These are phyloP conservation scores for Diaporthe aspalathi DNA, from an alignment of 2,329 filamentous ascomycete genomes.

Conservation along the genomic window DNA sequence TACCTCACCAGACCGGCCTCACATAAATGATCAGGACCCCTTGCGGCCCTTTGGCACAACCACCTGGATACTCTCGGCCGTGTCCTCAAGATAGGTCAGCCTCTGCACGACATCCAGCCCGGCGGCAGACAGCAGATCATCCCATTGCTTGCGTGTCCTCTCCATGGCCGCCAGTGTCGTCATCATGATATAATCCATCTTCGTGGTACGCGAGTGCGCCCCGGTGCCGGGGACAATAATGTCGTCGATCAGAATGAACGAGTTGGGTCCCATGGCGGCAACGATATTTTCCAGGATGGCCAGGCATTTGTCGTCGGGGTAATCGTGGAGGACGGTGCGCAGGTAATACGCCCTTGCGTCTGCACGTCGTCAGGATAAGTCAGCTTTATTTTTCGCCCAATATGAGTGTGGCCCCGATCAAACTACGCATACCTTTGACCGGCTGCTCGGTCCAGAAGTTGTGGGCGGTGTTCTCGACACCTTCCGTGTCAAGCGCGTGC, in stretches of 20 bases:
- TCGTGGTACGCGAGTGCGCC: conserved; percentile 46
- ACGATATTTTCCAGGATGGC: conserved; percentile 49
- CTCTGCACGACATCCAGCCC: conserved; percentile 38
- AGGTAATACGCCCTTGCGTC: conserved; percentile 47
- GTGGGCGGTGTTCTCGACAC: conserved; percentile 29
- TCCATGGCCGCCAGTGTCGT: conserved; percentile 47
- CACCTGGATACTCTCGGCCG: conserved; percentile 28
- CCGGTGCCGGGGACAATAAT: conserved; percentile 51
- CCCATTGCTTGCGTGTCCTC: conserved; percentile 51
- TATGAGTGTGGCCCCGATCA: not conserved
- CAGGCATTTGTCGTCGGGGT: conserved; percentile 45
- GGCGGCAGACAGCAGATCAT: conserved; percentile 41
- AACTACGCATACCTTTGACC: conserved; percentile 25
- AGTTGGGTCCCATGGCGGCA: conserved; percentile 45
- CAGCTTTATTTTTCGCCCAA: not conserved
- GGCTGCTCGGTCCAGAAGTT: conserved; percentile 30
- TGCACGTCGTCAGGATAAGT: conserved; percentile 39
- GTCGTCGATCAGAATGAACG: conserved; percentile 52
- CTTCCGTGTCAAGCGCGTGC: conserved; percentile 14
- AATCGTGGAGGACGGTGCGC: conserved; percentile 51
- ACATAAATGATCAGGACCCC: not conserved
- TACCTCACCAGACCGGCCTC: no score
- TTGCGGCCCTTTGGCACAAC: conserved; percentile 1
- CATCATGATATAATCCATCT: conserved; percentile 53
- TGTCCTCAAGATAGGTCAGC: conserved; percentile 31